Conservation (phyloP, 2,329 filamentous ascomycete species). For the Exophiala mesophila region DNA sequence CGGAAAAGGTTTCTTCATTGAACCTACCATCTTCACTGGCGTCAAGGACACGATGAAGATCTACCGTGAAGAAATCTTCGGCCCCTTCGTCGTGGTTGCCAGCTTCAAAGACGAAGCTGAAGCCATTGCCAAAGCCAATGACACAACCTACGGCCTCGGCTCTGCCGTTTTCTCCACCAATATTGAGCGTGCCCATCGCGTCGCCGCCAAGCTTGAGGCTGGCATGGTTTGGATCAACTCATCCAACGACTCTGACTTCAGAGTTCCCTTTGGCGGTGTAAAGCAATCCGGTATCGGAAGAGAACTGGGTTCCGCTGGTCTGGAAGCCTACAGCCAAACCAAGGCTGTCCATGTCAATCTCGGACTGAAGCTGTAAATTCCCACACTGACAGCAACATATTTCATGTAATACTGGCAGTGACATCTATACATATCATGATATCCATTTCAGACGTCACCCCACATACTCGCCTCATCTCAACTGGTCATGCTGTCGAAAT, state of each 20-base stretch:
- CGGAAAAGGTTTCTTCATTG: conserved; percentile 38
- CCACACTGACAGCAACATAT: no score
- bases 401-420: no score
- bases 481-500: no score
- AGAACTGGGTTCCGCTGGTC: conserved; percentile 41
- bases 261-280: conserved; percentile 41
- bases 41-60: conserved; percentile 36
- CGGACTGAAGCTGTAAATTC: conserved; percentile 32
- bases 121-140: conserved; percentile 36
- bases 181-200: conserved; percentile 38
- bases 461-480: no score
- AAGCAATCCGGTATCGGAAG: conserved; percentile 49
- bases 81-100: conserved; percentile 39
- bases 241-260: conserved; percentile 38
- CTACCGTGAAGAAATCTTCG: conserved; percentile 41
- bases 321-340: conserved; percentile 38
- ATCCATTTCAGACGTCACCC: no score
- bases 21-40: conserved; percentile 36
- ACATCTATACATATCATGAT: no score
- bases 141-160: conserved; percentile 40
- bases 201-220: conserved; percentile 40
- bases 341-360: conserved; percentile 41
- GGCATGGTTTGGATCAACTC: conserved; percentile 47
- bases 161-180: conserved; percentile 41
- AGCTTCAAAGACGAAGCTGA: conserved; percentile 39